phyloP scores from a whole-genome alignment of 495 filamentous ascomycete genomes.

The Podospora anserina region DNA sequence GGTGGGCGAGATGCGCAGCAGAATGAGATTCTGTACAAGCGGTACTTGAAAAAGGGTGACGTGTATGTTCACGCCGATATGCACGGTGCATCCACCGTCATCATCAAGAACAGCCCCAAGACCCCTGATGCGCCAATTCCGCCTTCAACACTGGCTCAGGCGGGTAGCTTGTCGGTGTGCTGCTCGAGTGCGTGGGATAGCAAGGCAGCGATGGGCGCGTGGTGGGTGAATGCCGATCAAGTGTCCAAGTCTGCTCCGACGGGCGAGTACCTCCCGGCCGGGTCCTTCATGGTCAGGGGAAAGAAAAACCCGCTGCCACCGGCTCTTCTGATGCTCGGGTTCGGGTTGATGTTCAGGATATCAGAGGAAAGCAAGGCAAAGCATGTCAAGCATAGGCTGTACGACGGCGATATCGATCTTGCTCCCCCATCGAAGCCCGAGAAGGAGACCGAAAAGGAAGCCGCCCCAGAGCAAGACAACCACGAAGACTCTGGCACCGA shows the following conservation, averaged over 20 bases:
- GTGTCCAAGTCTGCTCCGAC: conserved; percentile 75
- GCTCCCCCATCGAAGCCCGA: conserved; percentile 14
- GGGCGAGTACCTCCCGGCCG: conserved; percentile 75
- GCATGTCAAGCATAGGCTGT: conserved; percentile 70
- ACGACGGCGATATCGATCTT: conserved; percentile 36
- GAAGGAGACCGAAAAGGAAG: conserved; percentile 7
- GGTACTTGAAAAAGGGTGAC: conserved; percentile 82
- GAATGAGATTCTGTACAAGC: conserved; percentile 82
- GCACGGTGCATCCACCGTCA: conserved; percentile 73
- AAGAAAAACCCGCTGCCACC: conserved; percentile 90
- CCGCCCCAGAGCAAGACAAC: conserved; percentile 35
- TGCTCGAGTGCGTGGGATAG: conserved; percentile 91
- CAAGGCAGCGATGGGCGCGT: conserved; percentile 90
- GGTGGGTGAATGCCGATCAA: conserved; percentile 86
- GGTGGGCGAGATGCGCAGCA: conserved; percentile 85
- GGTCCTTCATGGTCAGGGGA: conserved; percentile 73
- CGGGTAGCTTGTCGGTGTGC: conserved; percentile 76
- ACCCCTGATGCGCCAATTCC: conserved; percentile 80
- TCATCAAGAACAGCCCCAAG: conserved; percentile 78
- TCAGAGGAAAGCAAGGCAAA: conserved; percentile 81
- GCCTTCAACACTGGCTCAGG: conserved; percentile 86
- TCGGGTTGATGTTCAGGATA: conserved; percentile 81
- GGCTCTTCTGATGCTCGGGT: conserved; percentile 80
- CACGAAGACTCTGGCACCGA: conserved; percentile 32
- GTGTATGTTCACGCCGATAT: conserved; percentile 89